phyloP scores from a whole-genome alignment of 257 asterid genomes.

The Ajuga chamaepitys region DNA sequence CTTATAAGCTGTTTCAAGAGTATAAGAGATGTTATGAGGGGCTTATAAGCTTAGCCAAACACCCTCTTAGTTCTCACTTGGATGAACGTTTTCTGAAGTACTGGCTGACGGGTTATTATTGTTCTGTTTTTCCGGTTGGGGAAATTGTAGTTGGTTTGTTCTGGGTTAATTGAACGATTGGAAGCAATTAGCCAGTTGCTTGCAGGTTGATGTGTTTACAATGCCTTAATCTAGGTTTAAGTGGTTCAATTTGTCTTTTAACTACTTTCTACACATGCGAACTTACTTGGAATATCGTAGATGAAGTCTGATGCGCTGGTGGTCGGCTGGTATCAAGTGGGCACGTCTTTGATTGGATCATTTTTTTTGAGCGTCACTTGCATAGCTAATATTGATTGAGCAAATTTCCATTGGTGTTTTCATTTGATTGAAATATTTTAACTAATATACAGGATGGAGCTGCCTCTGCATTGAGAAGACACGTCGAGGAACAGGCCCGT shows the following conservation, averaged over 20 bases:
- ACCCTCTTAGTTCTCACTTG: no score
- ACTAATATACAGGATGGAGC: slow-evolving; percentile 67
- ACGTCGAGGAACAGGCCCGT: slow-evolving; percentile 83
- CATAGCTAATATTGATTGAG: not conserved
- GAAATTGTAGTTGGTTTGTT: no score
- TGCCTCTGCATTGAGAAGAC: slow-evolving; percentile 63
- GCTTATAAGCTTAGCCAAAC: no score
- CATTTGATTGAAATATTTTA: not conserved
- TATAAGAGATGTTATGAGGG: no score
- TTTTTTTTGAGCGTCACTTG: not conserved
- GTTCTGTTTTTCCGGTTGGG: no score
- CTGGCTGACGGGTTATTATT: no score
- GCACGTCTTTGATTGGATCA: not conserved
- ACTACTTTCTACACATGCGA: not conserved
- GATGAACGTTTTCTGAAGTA: no score
- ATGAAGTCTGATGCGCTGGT: not conserved
- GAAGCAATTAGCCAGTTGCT: not conserved
- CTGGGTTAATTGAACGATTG: not conserved
- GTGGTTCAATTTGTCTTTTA: not conserved
- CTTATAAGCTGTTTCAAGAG: no score
- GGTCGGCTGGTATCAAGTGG: not conserved
- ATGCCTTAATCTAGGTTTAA: not conserved
- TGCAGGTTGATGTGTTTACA: slow-evolving; percentile 1
- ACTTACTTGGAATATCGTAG: slow-evolving; percentile 1
- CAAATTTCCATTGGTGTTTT: not conserved